Base-by-base conservation (phyloP, 208 protist genomes). In the Leishmania braziliensis region DNA sequence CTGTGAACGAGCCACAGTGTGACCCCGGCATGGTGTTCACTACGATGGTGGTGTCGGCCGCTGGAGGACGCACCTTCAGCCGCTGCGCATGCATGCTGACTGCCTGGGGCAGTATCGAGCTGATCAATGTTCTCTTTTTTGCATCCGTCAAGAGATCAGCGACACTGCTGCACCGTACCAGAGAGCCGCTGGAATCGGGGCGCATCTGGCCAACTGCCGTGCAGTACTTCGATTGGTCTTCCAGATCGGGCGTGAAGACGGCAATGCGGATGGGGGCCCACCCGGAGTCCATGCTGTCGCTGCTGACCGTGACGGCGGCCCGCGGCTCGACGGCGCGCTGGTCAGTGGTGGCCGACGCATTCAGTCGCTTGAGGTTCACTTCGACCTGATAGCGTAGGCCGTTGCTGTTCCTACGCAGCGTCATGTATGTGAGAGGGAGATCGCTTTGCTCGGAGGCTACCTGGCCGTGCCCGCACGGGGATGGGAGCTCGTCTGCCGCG, bases 261-360 rank as follows among this genome's bases (percentile, higher is more conserved):
- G 72, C 65, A 51, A 95, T 92, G 82, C 88, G 88, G 62, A 95
- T 89, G n/a, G 86, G 83, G 56, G 54, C 53, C 84, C 85, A 95
- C 33, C 33, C 75, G 20, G 53, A 18, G 51, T 50, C 51, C 66
- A 6, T 12, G 46, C 62, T 79, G 60, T 2, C 50, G 60, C 10
- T 20, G 68, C 29, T 70, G 26, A 33, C 5, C 26, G 77, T 63
- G 54, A 29, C n/a, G 53, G 58, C 63, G 10, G 54, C 68, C 69
- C 51, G 69, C 23, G 75, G 56, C 43, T 82, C 48, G n/a, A 82
- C 54, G 29, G 75, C 66, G 36, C 26, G 77, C 51, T 75, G 77
- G 0, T 48, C 46, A 3, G 5, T 26, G 14, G 51, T 39, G 39
- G 46, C 63, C 2, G 53, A 33, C 0, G 23, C 54, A n/a, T 75